These are phyloP conservation scores for Turnera subulata DNA, from an alignment of 345 rosid genomes.

Conservation along the genomic window DNA sequence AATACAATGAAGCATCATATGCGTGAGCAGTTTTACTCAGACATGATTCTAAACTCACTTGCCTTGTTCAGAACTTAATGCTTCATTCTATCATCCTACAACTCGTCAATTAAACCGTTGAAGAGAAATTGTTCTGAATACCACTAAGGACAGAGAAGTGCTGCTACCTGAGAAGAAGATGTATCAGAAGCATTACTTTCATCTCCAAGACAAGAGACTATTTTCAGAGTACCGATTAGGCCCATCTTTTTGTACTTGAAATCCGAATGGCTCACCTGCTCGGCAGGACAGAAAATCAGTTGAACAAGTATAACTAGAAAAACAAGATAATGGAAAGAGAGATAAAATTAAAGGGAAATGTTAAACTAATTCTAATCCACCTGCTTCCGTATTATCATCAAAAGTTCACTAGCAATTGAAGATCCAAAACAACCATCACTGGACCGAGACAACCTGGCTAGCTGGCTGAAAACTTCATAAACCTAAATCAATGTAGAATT, in stretches of 20 bases:
- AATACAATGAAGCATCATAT: too few species aligned
- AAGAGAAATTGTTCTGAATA: too few species aligned
- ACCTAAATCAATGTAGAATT: conserved; percentile 38
- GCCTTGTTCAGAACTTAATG: too few species aligned
- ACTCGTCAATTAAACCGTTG: too few species aligned
- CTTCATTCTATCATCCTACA: too few species aligned
- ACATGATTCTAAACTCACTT: too few species aligned
- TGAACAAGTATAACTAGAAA: neutral
- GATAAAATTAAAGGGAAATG: neutral
- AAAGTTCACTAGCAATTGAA: conserved; percentile 68
- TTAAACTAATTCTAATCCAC: conserved; percentile 24
- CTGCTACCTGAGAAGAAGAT: conserved; percentile 48
- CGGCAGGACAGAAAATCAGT: conserved; percentile 1
- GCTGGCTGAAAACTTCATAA: conserved; percentile 69
- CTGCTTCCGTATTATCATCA: conserved; percentile 81
- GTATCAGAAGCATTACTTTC: conserved; percentile 31
- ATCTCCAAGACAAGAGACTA: conserved; percentile 62
- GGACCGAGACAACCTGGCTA: conserved; percentile 48
- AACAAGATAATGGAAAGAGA: neutral
- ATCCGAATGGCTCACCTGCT: conserved; percentile 70
- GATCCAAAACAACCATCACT: conserved; percentile 41
- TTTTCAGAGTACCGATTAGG: conserved; percentile 63
- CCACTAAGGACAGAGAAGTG: neutral
- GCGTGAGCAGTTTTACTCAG: too few species aligned
- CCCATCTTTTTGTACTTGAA: conserved; percentile 88